Conservation (phyloP, 352 stramenopile species). For the Stephanocyclus meneghinianus region DNA sequence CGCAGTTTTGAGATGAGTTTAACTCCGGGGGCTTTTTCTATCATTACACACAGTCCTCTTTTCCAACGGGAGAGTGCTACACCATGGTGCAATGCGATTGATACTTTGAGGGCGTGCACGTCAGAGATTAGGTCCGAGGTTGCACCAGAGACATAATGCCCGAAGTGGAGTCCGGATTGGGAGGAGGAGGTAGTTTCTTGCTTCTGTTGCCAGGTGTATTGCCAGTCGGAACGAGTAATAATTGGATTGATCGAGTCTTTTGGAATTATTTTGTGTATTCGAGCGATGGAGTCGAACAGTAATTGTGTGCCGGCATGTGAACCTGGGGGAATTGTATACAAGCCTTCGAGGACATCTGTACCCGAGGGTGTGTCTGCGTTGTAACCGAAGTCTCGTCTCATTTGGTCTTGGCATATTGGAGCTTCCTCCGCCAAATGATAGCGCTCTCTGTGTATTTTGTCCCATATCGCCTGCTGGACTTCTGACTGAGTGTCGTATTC, state of each 20-base stretch:
- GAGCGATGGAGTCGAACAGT: conserved; percentile 2
- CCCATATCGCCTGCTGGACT: conserved; percentile 21
- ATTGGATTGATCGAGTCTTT: conserved; percentile 12
- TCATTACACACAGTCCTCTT: conserved; percentile 39
- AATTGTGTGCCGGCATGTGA: conserved; percentile 10
- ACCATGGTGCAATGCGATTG: conserved; percentile 18
- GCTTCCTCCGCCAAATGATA: conserved; percentile 15
- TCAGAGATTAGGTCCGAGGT: conserved; percentile 26
- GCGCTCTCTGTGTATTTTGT: conserved; percentile 8
- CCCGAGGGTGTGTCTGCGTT: conserved; percentile 1
- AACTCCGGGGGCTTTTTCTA: conserved; percentile 39
- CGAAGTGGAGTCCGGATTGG: conserved; percentile 39
- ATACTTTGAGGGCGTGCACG: conserved; percentile 28
- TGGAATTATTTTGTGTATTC: conserved; percentile 15
- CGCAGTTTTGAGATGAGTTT: conserved; percentile 28
- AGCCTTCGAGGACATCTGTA: conserved; percentile 8
- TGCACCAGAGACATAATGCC: conserved; percentile 3
- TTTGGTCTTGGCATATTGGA: conserved; percentile 19
- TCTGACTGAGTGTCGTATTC: background rate
- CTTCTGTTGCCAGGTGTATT: conserved; percentile 16
- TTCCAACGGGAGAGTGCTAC: conserved; percentile 21
- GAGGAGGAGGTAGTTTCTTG: conserved; percentile 50
- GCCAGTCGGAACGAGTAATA: conserved; percentile 5
- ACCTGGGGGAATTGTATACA: background rate
- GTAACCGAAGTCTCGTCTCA: conserved; percentile 26